Base-by-base conservation (phyloP, 371 early-diverging fungal genomes). In the Apophysomyces ossiformis region DNA sequence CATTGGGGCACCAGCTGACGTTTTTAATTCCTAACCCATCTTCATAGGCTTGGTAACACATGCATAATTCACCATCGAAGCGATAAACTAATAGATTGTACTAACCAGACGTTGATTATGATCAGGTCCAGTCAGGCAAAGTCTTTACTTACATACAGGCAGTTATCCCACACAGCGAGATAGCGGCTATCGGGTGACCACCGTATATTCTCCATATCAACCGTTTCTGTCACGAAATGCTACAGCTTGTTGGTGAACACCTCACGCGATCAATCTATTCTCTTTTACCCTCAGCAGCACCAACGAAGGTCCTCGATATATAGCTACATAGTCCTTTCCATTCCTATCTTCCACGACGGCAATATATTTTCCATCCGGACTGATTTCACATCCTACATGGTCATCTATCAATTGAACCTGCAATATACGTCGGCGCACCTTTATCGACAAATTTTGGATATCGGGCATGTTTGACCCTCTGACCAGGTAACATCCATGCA, bases 121-220 rank as follows among this genome's bases (percentile, higher is more conserved):
- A 11, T 3, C 1, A 2, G 15, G 11, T 26, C 21, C 35, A 26
- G 2, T 2, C 32, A 26, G 32, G 3, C 1, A 11, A 32, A 5
- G 21, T 50, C 5, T 38, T 35, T 57, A 69, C 74, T 73, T 74
- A 86, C 85, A 64, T 82, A 74, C 39, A 84, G 50, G 35, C 75
- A 76, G 44, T 74, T 76, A 54, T 95, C 94, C 91, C 91, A 93
- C 5, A 84, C 89, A 1, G 83, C 90, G 39, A 96, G 76, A 60
- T 75, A 92, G 58, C 83, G 78, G 35, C 95, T 93, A 69, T 95
- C 88, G 5, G 95, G 95, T 6, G 95, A 95, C 95, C 95, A 95
- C 47, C 76, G 72, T 6, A 95, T 60, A 58, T 91, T 86, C 9
- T 82, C 84, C 38, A 89, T 56, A 71, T 96, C 95, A 1, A 70